Conservation (phyloP, 495 filamentous ascomycete genomes). For the Penicillium flavigenum region DNA sequence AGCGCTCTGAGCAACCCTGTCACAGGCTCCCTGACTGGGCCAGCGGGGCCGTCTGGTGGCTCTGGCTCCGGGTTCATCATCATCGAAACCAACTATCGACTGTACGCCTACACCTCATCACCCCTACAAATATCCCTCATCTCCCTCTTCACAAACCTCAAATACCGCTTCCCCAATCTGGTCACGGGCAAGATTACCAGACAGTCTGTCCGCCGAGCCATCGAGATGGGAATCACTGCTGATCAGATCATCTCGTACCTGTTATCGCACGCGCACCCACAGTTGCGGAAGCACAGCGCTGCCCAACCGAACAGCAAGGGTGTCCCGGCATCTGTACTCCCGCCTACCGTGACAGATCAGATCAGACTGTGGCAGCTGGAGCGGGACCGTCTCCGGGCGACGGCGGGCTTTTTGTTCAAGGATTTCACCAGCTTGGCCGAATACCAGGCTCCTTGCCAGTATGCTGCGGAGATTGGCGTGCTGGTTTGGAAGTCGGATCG, state of each 20-base stretch:
- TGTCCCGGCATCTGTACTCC: slow-evolving; percentile 61
- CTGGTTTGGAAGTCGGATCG: slow-evolving; percentile 79
- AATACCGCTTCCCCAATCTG: slow-evolving; percentile 86
- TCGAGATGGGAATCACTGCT: slow-evolving; percentile 86
- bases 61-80: slow-evolving; percentile 79
- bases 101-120: slow-evolving; percentile 94
- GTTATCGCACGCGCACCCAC: slow-evolving; percentile 83
- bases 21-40: slow-evolving; percentile 36
- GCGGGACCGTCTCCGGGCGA: slow-evolving; percentile 84
- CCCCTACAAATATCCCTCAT: slow-evolving; percentile 91
- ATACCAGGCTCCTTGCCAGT: slow-evolving; percentile 69
- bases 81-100: slow-evolving; percentile 96
- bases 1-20: slow-evolving; percentile 51
- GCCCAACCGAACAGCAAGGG: slow-evolving; percentile 41
- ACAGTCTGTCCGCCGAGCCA: slow-evolving; percentile 79
- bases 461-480: slow-evolving; percentile 92
- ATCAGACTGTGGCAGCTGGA: slow-evolving; percentile 98
- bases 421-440: slow-evolving; percentile 77
- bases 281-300: slow-evolving; percentile 70
- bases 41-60: slow-evolving; percentile 38
- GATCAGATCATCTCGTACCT: slow-evolving; percentile 93
- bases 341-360: slow-evolving; percentile 95
- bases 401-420: slow-evolving; percentile 80
- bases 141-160: slow-evolving; percentile 81
- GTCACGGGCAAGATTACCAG: slow-evolving; percentile 87